Evolutionary conservation across 345 rosid genomes (phyloP), one percentile per base, ranked within the genome.

Genomic region (Hibiscus syriacus): DNA sequence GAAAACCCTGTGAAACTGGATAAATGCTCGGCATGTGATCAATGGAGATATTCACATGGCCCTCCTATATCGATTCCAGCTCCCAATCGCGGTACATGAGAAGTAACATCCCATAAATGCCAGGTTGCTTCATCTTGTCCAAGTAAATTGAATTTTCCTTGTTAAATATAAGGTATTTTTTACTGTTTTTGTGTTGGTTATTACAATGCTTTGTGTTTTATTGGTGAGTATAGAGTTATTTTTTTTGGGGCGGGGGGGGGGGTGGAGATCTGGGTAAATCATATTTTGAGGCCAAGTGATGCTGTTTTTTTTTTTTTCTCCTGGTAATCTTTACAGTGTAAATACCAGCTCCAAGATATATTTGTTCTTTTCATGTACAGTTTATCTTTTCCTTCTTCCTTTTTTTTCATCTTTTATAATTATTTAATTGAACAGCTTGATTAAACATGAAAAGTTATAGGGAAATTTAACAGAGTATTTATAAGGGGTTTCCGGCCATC

Each of bases 21-120:
- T 57, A 86, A 84, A 72, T 93, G 94, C 66, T 82, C 78, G 34
- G 98, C 91, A 22, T 93, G 99, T 74, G 84, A 73, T 62, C 90
- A 83, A 53, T 94, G 97, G 95, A 85, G 97, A 81, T 87, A 84
- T 73, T 93, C 96, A 32, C 69, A 74, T 38, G 98, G 97, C 19
- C 67, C 83, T 32, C 95, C 96, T 13, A 76, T 80, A 49, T 78
- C 89, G 19, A 72, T 89, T 23, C 69, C n/a, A 30, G 77, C 96
- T 23, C 89, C 91, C 54, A 76, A 76, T 57, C 74, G 63, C 2
- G 97, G 97, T 45, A 82, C 92, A 36, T 86, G 84, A 86, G 68
- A 73, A 73, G 39, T 69, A 41, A 45, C n/a, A n/a, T 26, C 64
- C 4, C 4, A 9, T 4, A 2, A 9, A 20, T 32, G 22, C 12